Evolutionary conservation across 2,329 filamentous ascomycete species (phyloP).

Genomic region (Epichloe hybrida): DNA sequence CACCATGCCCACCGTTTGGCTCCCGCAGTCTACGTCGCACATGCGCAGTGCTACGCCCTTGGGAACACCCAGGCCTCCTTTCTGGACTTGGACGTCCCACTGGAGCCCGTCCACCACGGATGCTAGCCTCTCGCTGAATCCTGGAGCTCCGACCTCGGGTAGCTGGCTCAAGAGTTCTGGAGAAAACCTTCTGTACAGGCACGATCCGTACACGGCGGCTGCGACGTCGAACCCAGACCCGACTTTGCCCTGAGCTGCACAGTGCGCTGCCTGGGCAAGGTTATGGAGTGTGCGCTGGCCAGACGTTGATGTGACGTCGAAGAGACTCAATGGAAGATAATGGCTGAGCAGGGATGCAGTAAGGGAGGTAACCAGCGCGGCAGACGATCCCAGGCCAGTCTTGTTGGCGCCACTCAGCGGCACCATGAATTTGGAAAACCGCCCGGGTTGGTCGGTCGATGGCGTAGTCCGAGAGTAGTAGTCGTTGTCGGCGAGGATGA

Average conservation of each 20-base stretch:
- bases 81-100: constrained; percentile 72
- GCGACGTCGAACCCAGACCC: constrained; percentile 94
- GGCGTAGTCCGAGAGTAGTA: constrained; percentile 65
- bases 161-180: constrained; percentile 56
- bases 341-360: constrained; percentile 64
- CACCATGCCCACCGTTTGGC: constrained; percentile 89
- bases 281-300: constrained; percentile 65
- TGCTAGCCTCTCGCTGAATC: constrained; percentile 54
- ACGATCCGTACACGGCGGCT: constrained; percentile 82
- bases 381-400: constrained; percentile 88
- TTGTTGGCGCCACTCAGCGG: constrained; percentile 73
- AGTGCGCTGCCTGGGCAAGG: constrained; percentile 84
- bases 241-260: constrained; percentile 91
- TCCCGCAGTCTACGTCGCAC: constrained; percentile 93
- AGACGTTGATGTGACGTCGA: constrained; percentile 40
- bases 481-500: constrained; percentile 86
- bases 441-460: constrained; percentile 19
- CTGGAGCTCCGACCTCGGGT: constrained; percentile 49
- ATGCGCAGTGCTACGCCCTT: constrained; percentile 66
- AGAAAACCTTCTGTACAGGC: constrained; percentile 84
- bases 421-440: constrained; percentile 68
- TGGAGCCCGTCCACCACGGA: constrained; percentile 48
- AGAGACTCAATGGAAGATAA: constrained; percentile 47
- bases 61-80: constrained; percentile 59
- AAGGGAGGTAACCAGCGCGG: constrained; percentile 81